Base-by-base conservation (phyloP, 805 yeast species). In the Cyberlindnera xylosilytica region DNA sequence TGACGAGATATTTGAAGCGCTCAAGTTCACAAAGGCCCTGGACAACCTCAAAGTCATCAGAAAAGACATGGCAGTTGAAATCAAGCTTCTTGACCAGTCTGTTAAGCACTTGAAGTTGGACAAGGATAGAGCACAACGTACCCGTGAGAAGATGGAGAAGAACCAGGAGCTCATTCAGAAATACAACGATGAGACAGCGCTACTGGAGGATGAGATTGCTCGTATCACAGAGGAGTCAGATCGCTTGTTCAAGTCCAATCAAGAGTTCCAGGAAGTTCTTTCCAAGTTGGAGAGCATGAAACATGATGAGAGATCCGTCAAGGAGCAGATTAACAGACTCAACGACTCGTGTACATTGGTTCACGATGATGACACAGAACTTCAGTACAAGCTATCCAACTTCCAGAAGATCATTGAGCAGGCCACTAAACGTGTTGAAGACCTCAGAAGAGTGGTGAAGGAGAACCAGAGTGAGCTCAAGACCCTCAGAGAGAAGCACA, bases 1-100 rank as follows among this genome's bases (percentile, higher is more conserved):
- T 56, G 99, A 93, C 62, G 99, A 93, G 62, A 91, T 93, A 8
- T 93, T 93, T 57, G 97, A 93, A 63, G 97, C 97, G 0, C 78
- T 88, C 52, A 89, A 87, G 61, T 95, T 86, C 57, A 88, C 97
- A 1, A 91, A 87, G 58, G 96, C 93, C 0, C 68, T 93, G 28
- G 97, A 90, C 45, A 78, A 77, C 41, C 70, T 93, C 55, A 90
- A 89, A 57, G 62, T 61, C 1, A 76, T 89, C 32, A 78, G 85
- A 40, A 91, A 90, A 54, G 95, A 87, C 34, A 77, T 87, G 76
- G 68, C 79, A 10, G 68, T 72, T 2, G 96, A 89, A 45, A 82
- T 87, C 28, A 85, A 82, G 54, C 62, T 91, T 9, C 69, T 89
- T 36, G 81, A 84, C 49, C 88, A 86, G 54, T 79, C 86, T 16